Evolutionary conservation across 2,329 filamentous ascomycete genomes (phyloP), one percentile per base, ranked within the genome.

Genomic region (Aspergillus amoenus): DNA sequence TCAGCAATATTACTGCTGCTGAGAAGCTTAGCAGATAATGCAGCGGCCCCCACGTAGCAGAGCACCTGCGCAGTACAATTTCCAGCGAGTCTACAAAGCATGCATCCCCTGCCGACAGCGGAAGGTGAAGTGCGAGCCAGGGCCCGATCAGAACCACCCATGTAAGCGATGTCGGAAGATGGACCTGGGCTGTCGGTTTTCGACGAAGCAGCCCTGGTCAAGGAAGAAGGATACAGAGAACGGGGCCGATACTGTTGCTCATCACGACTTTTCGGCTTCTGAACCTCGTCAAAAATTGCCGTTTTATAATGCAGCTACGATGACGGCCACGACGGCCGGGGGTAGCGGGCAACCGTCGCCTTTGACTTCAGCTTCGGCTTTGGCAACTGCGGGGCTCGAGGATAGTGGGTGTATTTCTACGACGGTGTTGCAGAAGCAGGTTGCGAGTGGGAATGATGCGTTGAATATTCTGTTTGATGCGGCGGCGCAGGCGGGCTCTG

Each of bases 401-500:
- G 34, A 39, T 2, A 15, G 4, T 15, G 55, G 42, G 34, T 37
- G 57, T 47, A 65, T 77, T 12, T 71, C 72, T 13, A 68, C 73
- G 51, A 76, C 75, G 0, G 74, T 81, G 18, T 76, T 81, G 68
- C 68, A 76, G 46, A 80, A 76, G 17, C 76, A 82, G 4, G 79
- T 82, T 2, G 80, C 79, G 0, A 81, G 75, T 44, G 77, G 78
- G 3, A 81, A 79, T 41, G 80, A 82, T 67, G 79, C 80, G 2
- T 63, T 82, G 52, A 77, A 78, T 49, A 66, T 82, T 5, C 67
- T 82, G 0, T 82, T 81, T 56, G 77, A 81, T 52, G 79, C 80
- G 8, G 78, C 76, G 27, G 62, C 69, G 3, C 73, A 73, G 45
- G 70, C 72, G 32, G n/a, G 74, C 71, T 50, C 53, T 70, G 71